These are phyloP conservation scores for Chlorella sp. DNA, from an alignment of 139 green algal species.

Conservation along the genomic window DNA sequence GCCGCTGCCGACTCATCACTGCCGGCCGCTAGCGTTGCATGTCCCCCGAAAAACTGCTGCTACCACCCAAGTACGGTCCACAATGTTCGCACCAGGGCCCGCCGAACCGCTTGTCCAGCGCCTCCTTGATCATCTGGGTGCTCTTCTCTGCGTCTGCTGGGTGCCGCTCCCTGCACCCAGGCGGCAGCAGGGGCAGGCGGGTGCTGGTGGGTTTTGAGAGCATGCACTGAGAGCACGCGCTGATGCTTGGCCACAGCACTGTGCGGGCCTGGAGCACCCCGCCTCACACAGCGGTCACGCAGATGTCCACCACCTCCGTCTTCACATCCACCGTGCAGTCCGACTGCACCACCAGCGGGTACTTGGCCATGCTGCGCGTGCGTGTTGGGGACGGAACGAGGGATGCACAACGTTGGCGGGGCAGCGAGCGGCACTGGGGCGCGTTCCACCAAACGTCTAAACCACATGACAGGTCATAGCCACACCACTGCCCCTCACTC, in stretches of 20 bases:
- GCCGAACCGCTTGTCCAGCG: constrained; percentile 95
- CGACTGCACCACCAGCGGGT: constrained; percentile 79
- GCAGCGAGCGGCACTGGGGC: no score
- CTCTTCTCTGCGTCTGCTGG: constrained; percentile 84
- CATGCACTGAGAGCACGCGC: no score
- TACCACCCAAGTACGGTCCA: no score
- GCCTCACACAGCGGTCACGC: constrained; percentile 66
- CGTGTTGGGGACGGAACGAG: background rate
- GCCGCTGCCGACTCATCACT: no score
- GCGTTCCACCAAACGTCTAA: no score
- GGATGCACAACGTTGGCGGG: background rate
- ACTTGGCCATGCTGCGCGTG: constrained; percentile 67
- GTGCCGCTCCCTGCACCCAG: constrained; percentile 20
- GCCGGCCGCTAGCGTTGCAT: no score
- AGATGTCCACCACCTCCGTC: constrained; percentile 85
- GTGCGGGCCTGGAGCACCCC: no score
- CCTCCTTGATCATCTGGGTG: constrained; percentile 57
- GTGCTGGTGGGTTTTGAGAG: background rate
- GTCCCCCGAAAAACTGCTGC: no score
- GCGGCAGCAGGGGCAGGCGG: background rate
- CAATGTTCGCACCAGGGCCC: constrained; percentile 60
- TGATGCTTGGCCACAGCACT: no score
- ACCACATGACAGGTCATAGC: no score
- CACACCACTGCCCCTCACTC: no score
- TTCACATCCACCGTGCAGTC: constrained; percentile 72